These are phyloP conservation scores for Sclerotinia trifoliorum DNA, from an alignment of 2,329 filamentous ascomycete species.

Conservation along the genomic window DNA sequence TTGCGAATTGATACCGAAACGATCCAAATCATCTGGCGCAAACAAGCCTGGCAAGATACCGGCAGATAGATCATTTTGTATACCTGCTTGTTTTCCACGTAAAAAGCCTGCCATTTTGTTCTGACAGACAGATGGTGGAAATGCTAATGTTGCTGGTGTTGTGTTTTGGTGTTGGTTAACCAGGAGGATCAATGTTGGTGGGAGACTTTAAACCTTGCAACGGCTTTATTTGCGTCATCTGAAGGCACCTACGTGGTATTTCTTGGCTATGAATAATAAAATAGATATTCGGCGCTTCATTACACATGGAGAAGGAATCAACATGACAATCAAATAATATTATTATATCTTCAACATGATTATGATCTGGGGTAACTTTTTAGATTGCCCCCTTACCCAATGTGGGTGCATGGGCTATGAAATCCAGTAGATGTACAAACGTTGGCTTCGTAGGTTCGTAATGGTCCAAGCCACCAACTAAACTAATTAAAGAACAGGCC, in stretches of 20 bases:
- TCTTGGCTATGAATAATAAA: constrained; percentile 9
- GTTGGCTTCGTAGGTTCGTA: neutral
- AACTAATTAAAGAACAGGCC: neutral
- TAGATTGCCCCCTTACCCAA: neutral
- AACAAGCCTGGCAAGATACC: constrained; percentile 78
- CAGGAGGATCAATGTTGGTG: neutral
- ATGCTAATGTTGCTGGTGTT: neutral
- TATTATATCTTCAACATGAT: constrained; percentile 5
- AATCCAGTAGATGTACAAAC: neutral
- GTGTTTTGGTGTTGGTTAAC: constrained; percentile 15
- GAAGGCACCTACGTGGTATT: constrained; percentile 1
- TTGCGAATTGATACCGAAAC: constrained; percentile 79
- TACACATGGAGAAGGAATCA: neutral
- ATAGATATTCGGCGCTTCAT: constrained; percentile 8
- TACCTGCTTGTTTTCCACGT: constrained; percentile 87
- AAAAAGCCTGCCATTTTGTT: constrained; percentile 77
- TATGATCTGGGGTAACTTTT: neutral
- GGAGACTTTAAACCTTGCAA: neutral
- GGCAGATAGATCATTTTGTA: constrained; percentile 85
- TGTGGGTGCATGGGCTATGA: constrained; percentile 1
- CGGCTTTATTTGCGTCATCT: constrained; percentile 17
- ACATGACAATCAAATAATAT: neutral
- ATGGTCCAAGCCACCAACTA: neutral
- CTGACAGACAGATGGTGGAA: neutral
- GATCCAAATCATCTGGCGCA: constrained; percentile 75